Evolutionary conservation across 148 eudicot species (phyloP), one percentile per base, ranked within the genome.

Genomic region (Camellia japonica): DNA sequence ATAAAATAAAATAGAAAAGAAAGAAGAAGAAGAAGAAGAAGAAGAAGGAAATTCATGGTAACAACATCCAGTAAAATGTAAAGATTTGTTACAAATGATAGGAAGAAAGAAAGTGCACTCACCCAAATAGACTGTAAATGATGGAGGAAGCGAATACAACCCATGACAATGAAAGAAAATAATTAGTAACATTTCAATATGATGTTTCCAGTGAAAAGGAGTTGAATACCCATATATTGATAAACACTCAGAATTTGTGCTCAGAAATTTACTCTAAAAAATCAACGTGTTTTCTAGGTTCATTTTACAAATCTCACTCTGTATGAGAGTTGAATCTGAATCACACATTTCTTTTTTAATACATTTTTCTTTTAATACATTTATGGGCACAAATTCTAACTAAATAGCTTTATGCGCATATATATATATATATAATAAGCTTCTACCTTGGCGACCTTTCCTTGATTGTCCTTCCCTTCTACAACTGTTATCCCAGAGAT

Each of bases 381-480:
- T 30, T 30, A 30, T 30, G 38, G 38, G 38, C 38, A 30, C 38
- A 30, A 30, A 30, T 30, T 30, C 38, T 30, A 30, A 30, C 38
- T 30, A 30, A 3, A 70, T 13, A n/a, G 16, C 5, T 47, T 44
- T 6, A 44, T 15, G 2, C 6, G 9, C 38, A 61, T 59, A 23
- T 51, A 51, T 23, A 61, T 42, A 70, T 52, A 47, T 12, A 15
- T 73, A 7, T 6, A 71, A n/a, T 3, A 47, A 70, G 62, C n/a
- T 20, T 30, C 3, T 71, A 94, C 98, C 98, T 94, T 94, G 98
- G 75, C 98, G 98, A 73, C 98, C 98, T 88, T 94, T 94, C 73
- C 98, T 89, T 12, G 98, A 94, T 61, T 94, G 98, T 3, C 98
- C 98, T 87, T 94, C 98, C 83, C 98, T 92, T 87, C 98, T 89